These are phyloP conservation scores for Blastomyces gilchristii DNA, from an alignment of 2,329 filamentous ascomycete genomes.

Conservation along the genomic window DNA sequence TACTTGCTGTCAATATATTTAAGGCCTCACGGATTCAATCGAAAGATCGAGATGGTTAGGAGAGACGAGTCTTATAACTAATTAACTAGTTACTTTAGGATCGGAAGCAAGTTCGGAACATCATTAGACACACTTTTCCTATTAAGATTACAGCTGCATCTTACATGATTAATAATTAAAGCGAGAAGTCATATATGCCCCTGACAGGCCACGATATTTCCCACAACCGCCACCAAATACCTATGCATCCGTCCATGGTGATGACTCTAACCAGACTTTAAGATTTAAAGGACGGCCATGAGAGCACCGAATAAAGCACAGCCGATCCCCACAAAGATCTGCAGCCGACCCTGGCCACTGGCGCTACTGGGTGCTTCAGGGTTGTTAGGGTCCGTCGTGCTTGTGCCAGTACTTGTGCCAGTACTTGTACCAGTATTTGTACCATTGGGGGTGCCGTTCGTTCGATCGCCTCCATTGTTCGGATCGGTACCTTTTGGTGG, in stretches of 20 bases:
- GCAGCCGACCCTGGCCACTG: not conserved
- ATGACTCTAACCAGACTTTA: not conserved
- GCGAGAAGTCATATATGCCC: not conserved
- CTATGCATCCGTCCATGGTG: not conserved
- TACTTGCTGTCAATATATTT: not conserved
- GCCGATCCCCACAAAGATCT: not conserved
- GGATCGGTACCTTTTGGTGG: not conserved
- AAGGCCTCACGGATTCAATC: not conserved
- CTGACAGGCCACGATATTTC: not conserved
- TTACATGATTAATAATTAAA: not conserved
- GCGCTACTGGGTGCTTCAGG: not conserved
- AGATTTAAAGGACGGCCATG: not conserved
- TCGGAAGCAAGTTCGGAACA: not conserved
- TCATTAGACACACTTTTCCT: not conserved
- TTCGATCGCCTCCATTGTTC: not conserved
- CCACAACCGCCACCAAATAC: not conserved
- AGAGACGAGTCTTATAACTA: not conserved
- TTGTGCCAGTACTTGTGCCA: not conserved
- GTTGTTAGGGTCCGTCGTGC: not conserved
- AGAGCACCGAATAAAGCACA: not conserved
- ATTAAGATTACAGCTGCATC: not conserved
- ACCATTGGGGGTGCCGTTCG: not conserved
- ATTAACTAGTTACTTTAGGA: not conserved
- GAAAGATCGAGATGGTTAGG: not conserved
- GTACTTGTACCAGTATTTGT: not conserved